Evolutionary conservation across 768 basidiomycete species (phyloP).

Genomic region (Hericium alpestre): DNA sequence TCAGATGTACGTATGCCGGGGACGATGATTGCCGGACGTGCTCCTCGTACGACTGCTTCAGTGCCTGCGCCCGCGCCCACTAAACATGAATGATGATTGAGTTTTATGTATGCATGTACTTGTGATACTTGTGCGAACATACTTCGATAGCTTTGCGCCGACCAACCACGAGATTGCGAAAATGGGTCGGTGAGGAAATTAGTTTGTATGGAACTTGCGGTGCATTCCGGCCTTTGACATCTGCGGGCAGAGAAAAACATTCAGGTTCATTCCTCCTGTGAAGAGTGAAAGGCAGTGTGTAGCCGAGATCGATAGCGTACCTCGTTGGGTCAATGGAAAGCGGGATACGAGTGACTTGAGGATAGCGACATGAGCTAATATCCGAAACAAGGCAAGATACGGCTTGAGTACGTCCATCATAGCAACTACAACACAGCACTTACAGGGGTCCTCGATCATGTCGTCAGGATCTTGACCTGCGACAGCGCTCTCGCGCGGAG

Average conservation of each 20-base stretch:
- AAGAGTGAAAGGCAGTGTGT: background rate
- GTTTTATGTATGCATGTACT: background rate
- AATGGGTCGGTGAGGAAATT: slow-evolving; percentile 23
- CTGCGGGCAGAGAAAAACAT: slow-evolving; percentile 16
- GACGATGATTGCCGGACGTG: slow-evolving; percentile 15
- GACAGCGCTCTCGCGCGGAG: background rate
- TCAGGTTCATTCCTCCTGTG: background rate
- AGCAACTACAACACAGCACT: background rate
- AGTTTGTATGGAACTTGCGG: slow-evolving; percentile 29
- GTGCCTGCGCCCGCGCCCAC: slow-evolving; percentile 36
- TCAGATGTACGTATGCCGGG: slow-evolving; percentile 19
- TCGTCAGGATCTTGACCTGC: background rate
- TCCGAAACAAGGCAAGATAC: background rate
- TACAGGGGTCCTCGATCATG: background rate
- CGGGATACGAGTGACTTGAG: slow-evolving; percentile 27
- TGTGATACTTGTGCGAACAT: slow-evolving; percentile 7
- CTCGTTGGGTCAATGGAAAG: slow-evolving; percentile 35
- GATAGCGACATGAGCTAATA: slow-evolving; percentile 23
- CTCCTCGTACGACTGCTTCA: slow-evolving; percentile 27
- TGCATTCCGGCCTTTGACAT: slow-evolving; percentile 23
- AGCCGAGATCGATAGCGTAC: slow-evolving; percentile 13
- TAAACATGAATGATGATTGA: slow-evolving; percentile 10
- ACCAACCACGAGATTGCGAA: slow-evolving; percentile 28
- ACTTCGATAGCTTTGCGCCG: slow-evolving; percentile 42
- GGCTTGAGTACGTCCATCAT: background rate